phyloP scores from a whole-genome alignment of 2,329 filamentous ascomycete species.

The Zalaria sp. region DNA sequence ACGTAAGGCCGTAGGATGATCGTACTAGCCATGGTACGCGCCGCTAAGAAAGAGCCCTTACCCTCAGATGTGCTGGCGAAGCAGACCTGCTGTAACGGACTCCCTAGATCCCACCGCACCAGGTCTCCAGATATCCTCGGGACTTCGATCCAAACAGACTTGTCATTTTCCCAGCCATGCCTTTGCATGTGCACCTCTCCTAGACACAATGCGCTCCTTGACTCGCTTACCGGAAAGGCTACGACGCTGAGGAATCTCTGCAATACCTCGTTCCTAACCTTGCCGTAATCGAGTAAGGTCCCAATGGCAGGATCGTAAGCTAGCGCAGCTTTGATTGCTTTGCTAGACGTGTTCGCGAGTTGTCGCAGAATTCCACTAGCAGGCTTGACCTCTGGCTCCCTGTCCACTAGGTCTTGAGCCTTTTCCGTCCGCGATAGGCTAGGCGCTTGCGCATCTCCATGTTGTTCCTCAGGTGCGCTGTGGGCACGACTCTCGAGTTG shows the following conservation, averaged over 20 bases:
- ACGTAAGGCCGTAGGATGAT: slow-evolving; percentile 32
- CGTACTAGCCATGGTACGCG: slow-evolving; percentile 31
- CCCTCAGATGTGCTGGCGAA: slow-evolving; percentile 33
- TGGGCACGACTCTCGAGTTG: slow-evolving; percentile 8
- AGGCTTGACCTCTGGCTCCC: slow-evolving; percentile 12
- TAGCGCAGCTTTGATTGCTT: slow-evolving; percentile 15
- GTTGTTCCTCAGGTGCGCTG: neutral
- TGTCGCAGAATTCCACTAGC: slow-evolving; percentile 6
- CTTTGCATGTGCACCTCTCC: slow-evolving; percentile 34
- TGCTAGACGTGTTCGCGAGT: slow-evolving; percentile 15
- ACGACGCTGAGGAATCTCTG: slow-evolving; percentile 19
- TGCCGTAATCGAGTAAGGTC: slow-evolving; percentile 41
- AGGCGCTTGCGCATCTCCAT: neutral
- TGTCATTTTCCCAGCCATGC: slow-evolving; percentile 40
- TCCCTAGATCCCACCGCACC: slow-evolving; percentile 40
- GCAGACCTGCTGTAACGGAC: slow-evolving; percentile 39
- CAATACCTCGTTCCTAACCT: slow-evolving; percentile 28
- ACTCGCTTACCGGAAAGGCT: slow-evolving; percentile 33
- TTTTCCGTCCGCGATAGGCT: neutral
- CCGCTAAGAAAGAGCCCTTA: slow-evolving; percentile 32
- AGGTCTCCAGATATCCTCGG: slow-evolving; percentile 33
- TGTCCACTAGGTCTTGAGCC: no score
- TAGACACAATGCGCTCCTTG: slow-evolving; percentile 44
- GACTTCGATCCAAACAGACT: slow-evolving; percentile 33
- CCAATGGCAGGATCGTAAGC: slow-evolving; percentile 26